Evolutionary conservation across 148 eudicot species (phyloP).

Genomic region (Rhododendron kiyosumense): DNA sequence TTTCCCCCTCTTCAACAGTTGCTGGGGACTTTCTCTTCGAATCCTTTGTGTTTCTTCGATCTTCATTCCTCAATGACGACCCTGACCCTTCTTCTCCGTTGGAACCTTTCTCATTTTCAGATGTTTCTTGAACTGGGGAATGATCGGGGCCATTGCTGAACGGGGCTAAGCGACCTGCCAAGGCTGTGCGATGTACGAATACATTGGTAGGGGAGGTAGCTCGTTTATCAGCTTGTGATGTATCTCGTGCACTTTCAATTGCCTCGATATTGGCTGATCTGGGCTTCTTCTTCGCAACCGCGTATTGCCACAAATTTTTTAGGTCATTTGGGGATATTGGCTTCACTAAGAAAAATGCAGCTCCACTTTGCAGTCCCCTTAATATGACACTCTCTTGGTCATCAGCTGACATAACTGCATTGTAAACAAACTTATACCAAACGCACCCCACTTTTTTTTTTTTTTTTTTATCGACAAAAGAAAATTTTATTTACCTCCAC

Average conservation of each 20-base stretch:
- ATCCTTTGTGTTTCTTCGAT: neutral
- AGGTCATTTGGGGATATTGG: constrained; percentile 35
- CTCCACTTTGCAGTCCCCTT: constrained; percentile 41
- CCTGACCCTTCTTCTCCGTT: neutral
- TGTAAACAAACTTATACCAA: neutral
- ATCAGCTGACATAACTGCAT: constrained; percentile 65
- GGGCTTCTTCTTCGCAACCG: constrained; percentile 12
- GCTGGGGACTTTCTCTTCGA: constrained; percentile 6
- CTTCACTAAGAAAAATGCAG: constrained; percentile 43
- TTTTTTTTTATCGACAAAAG: too few relatives aligned
- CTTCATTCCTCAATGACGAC: neutral
- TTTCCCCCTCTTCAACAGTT: neutral
- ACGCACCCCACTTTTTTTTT: too few relatives aligned
- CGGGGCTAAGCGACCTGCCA: too few relatives aligned
- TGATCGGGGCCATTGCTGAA: neutral
- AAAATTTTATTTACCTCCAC: too few relatives aligned
- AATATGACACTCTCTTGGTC: constrained; percentile 18
- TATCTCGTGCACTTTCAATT: neutral
- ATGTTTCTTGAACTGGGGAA: neutral
- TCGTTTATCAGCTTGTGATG: neutral
- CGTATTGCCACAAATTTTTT: constrained; percentile 48
- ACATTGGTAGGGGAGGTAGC: too few relatives aligned
- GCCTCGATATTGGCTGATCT: neutral
- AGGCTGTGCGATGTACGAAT: too few relatives aligned
- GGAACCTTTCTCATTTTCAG: neutral